phyloP scores from a whole-genome alignment of 2,329 filamentous ascomycete genomes.

The Fusarium algeriense region DNA sequence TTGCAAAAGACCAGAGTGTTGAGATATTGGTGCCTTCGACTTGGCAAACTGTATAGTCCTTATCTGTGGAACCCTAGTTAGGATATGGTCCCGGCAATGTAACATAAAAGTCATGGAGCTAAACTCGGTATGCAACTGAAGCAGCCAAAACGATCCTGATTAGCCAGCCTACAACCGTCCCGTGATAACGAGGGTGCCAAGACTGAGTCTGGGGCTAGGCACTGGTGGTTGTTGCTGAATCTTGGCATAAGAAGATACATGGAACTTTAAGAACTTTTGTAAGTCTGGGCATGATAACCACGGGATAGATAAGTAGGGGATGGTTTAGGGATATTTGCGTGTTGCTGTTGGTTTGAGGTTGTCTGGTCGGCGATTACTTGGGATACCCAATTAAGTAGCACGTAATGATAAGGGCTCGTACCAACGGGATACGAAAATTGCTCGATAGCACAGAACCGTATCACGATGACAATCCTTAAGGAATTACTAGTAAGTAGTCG shows the following conservation, averaged over 20 bases:
- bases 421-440: constrained; percentile 23
- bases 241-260: constrained; percentile 23
- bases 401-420: constrained; percentile 4
- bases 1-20: not conserved
- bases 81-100: constrained; percentile 29
- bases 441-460: not conserved
- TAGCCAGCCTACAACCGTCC: constrained; percentile 8
- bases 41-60: constrained; percentile 17
- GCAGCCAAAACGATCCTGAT: constrained; percentile 17
- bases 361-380: not conserved
- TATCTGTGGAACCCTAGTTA: constrained; percentile 32
- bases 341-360: not conserved
- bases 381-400: not conserved
- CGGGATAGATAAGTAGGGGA: constrained; percentile 29
- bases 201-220: constrained; percentile 20
- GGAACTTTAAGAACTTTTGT: constrained; percentile 36
- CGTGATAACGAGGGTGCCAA: constrained; percentile 38
- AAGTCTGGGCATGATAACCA: constrained; percentile 36
- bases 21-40: constrained; percentile 8
- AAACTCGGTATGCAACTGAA: constrained; percentile 18
- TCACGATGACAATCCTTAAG: not conserved
- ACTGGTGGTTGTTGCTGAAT: constrained; percentile 8
- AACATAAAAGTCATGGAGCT: constrained; percentile 15
- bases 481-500: not conserved
- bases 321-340: not conserved